A percentile compares a stretch with the other conserved stretches of the same genome.
phyloP scores from a whole-genome alignment of 352 stramenopile species.

The Globisporangium radiosum region DNA sequence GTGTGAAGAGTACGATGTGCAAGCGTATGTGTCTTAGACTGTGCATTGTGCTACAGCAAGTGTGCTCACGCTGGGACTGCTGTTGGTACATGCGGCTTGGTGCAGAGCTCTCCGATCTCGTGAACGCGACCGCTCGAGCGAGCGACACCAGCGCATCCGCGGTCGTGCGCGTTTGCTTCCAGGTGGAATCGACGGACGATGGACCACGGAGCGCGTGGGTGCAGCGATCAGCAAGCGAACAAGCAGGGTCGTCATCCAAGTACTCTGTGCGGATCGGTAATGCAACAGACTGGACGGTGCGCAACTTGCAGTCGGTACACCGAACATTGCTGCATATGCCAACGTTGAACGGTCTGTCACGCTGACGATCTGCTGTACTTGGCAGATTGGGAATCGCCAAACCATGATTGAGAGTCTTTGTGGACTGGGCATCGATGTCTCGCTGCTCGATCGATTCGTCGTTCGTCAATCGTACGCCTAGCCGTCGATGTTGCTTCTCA shows the following conservation, averaged over 20 bases:
- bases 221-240: neutral
- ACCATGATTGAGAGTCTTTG: slow-evolving; percentile 1
- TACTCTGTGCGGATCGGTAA: neutral
- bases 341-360: too few relatives aligned
- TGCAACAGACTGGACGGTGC: neutral
- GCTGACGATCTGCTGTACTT: neutral
- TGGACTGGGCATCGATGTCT: neutral
- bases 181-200: neutral
- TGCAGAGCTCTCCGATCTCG: neutral
- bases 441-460: slow-evolving; percentile 4
- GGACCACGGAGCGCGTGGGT: neutral
- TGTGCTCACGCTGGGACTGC: neutral
- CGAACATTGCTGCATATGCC: too few relatives aligned
- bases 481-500: neutral
- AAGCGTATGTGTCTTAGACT: neutral
- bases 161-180: neutral
- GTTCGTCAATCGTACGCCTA: slow-evolving; percentile 6
- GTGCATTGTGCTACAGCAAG: neutral
- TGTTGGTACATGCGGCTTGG: neutral
- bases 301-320: neutral
- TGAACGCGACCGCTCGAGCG: neutral
- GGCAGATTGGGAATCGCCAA: neutral
- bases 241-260: neutral
- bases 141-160: neutral
- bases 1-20: slow-evolving; percentile 3